These are phyloP conservation scores for Dorcoceras hygrometricum DNA, from an alignment of 257 asterid genomes.

Conservation along the genomic window DNA sequence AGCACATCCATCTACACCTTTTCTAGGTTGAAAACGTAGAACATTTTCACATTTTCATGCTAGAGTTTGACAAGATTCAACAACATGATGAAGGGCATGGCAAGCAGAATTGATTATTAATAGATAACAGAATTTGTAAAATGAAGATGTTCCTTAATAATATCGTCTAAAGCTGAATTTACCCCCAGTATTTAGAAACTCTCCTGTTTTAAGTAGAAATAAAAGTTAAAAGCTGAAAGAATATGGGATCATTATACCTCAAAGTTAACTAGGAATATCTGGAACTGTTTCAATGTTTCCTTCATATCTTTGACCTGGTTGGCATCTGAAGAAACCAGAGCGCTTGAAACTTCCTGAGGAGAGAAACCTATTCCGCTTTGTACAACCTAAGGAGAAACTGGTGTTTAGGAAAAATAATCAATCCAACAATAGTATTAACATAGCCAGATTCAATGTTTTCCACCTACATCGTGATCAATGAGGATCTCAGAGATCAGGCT, in stretches of 20 bases:
- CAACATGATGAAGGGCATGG: neutral
- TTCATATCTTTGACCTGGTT: constrained; percentile 41
- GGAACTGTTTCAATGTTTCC: constrained; percentile 59
- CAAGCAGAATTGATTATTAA: neutral
- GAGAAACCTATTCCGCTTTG: constrained; percentile 58
- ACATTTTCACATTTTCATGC: neutral
- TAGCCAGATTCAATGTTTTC: neutral
- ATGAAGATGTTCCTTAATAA: neutral
- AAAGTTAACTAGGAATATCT: constrained; percentile 60
- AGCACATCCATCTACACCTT: neutral
- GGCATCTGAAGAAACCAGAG: constrained; percentile 50
- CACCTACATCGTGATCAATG: constrained; percentile 67
- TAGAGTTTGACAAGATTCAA: neutral
- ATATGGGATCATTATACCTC: constrained; percentile 51
- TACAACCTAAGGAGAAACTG: constrained; percentile 51
- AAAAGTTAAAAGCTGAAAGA: constrained; percentile 8
- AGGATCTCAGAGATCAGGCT: constrained; percentile 88
- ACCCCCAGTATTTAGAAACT: neutral
- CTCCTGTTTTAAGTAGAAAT: neutral
- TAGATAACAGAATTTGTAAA: neutral
- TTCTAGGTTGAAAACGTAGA: neutral
- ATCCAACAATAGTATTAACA: too few relatives aligned
- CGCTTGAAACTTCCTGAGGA: constrained; percentile 66
- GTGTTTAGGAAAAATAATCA: neutral
- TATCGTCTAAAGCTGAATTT: neutral